Evolutionary conservation across 371 early-diverging fungal genomes (phyloP).

Genomic region (Gilbertella persicaria): DNA sequence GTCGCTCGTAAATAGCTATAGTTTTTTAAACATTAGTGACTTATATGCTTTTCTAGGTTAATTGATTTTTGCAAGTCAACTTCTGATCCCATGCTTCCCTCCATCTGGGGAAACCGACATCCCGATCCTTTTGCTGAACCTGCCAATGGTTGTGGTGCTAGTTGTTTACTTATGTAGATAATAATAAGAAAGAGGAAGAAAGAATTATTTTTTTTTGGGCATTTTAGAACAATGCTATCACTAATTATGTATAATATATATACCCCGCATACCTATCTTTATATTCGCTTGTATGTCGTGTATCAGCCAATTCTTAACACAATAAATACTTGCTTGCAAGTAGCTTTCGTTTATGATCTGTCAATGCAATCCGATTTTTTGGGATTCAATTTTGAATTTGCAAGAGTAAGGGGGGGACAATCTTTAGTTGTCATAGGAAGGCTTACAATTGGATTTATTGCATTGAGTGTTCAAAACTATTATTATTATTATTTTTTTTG

Average conservation of each 20-base stretch:
- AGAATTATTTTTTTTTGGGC: neutral
- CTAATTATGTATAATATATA: neutral
- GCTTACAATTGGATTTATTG: too few species aligned
- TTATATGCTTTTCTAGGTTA: conserved; percentile 24
- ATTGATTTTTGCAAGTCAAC: conserved; percentile 50
- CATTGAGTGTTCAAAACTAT: too few species aligned
- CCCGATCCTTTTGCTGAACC: conserved; percentile 78
- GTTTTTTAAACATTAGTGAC: neutral
- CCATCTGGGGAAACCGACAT: conserved; percentile 76
- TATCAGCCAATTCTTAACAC: too few species aligned
- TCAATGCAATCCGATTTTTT: too few species aligned
- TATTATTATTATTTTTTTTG: too few species aligned
- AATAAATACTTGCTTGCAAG: too few species aligned
- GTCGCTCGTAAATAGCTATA: conserved; percentile 34
- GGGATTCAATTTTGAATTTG: too few species aligned
- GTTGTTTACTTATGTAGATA: conserved; percentile 41
- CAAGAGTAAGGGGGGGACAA: too few species aligned
- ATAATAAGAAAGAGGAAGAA: neutral
- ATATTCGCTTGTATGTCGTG: too few species aligned
- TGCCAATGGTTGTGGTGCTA: conserved; percentile 45
- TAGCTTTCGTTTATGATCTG: too few species aligned
- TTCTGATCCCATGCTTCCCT: conserved; percentile 69
- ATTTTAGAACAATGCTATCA: neutral
- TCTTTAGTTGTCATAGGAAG: too few species aligned
- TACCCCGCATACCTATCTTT: neutral